phyloP scores from a whole-genome alignment of 768 basidiomycete species.

The Dictyophora rubrovolvata region DNA sequence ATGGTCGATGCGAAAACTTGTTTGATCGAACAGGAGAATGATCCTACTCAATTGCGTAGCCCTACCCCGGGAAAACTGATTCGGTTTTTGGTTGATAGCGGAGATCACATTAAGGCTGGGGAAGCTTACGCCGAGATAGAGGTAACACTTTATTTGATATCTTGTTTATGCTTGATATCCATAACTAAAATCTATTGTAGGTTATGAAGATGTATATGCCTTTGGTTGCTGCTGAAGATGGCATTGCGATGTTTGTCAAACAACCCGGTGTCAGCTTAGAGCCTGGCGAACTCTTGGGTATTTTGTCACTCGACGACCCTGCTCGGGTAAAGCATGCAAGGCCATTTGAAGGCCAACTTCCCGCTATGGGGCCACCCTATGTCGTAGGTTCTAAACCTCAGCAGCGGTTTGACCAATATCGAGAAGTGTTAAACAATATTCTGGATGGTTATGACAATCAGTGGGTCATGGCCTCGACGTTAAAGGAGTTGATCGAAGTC shows the following conservation, averaged over 20 bases:
- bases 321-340: conserved; percentile 95
- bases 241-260: conserved; percentile 90
- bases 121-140: conserved; percentile 98
- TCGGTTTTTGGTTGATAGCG: conserved; percentile 89
- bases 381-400: conserved; percentile 85
- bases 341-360: conserved; percentile 92
- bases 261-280: conserved; percentile 96
- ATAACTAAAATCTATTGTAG: conserved; percentile 23
- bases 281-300: conserved; percentile 95
- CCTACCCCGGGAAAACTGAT: conserved; percentile 96
- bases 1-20: conserved; percentile 98
- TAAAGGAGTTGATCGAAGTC: conserved; percentile 78
- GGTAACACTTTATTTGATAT: conserved; percentile 32
- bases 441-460: conserved; percentile 97
- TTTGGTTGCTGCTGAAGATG: conserved; percentile 87
- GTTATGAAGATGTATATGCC: conserved; percentile 99
- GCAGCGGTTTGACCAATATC: conserved; percentile 68
- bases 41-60: conserved; percentile 92
- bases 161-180: conserved; percentile 4
- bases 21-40: conserved; percentile 98
- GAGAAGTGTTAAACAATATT: conserved; percentile 77
- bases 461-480: conserved; percentile 72
- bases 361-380: conserved; percentile 75
- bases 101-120: conserved; percentile 93
- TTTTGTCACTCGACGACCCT: conserved; percentile 92